Conservation (phyloP, 208 protist species). For the Trypanosoma cruzi region DNA sequence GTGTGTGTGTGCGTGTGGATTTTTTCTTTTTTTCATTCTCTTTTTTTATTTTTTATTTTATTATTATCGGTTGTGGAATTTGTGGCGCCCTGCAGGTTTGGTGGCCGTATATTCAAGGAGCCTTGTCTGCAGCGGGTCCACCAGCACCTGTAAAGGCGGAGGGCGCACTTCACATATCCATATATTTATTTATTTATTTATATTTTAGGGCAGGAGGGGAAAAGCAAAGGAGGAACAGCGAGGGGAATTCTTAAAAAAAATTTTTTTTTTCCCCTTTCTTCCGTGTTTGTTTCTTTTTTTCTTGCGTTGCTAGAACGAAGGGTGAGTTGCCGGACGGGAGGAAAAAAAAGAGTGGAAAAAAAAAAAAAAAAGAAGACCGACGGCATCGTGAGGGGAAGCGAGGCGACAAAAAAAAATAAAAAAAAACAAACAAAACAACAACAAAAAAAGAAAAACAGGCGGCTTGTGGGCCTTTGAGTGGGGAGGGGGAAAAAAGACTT, state of each 20-base stretch:
- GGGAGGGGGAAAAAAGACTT: background rate
- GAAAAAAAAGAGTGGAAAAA: conserved; percentile 10
- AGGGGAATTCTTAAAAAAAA: background rate
- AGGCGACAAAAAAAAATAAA: background rate
- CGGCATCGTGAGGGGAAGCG: background rate
- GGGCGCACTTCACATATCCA: too few species aligned
- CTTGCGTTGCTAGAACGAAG: background rate
- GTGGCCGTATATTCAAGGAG: too few species aligned
- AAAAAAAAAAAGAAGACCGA: conserved; percentile 8
- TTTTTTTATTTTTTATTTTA: background rate
- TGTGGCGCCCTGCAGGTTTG: too few species aligned
- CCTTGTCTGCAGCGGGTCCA: too few species aligned
- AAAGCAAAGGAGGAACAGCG: too few species aligned
- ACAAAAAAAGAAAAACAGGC: background rate
- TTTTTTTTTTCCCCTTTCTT: background rate
- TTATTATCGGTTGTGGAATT: background rate
- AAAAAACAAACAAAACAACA: background rate
- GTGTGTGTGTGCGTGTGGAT: too few species aligned
- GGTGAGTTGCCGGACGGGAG: background rate
- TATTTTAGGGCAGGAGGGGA: too few species aligned
- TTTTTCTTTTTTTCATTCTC: background rate
- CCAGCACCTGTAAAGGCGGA: too few species aligned
- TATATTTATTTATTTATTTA: too few species aligned
- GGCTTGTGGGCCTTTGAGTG: too few species aligned
- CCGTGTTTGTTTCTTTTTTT: background rate